Evolutionary conservation across 1,139 yeast species (phyloP), one percentile per base, ranked within the genome.

Genomic region (Magnusiomyces tetraspermus): DNA sequence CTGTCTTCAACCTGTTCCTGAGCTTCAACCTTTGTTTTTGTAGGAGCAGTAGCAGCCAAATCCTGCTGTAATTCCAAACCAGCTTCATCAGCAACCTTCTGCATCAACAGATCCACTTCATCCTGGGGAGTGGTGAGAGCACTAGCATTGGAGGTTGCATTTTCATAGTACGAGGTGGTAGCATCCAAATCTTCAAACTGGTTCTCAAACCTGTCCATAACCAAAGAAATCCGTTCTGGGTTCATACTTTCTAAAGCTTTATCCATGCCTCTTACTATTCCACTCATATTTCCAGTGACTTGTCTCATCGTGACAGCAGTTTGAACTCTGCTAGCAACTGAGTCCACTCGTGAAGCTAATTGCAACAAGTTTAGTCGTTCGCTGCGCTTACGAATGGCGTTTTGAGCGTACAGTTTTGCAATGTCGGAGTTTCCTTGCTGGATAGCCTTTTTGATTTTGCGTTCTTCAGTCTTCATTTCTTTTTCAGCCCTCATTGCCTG

Each of bases 131-230:
- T 87, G 28, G 85, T 78, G 57, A 86, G 77, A 0, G 97, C 97
- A 63, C 86, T 88, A 48, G 95, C 89, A 56, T 83, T 86, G 57
- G 84, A 83, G 5, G 97, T 89, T 52, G 95, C 92, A 48, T 82
- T 79, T 66, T 94, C 97, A 67, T 92, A 92, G 66, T 92, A 94
- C 60, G 89, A 86, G 0, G 97, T 84, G 40, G 94, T 80, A 8
- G 96, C 95, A 67, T 94, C 98, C 61, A 94, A 74, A 64, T 94
- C 97, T 67, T 94, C 98, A 64, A 94, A 94, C 68, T 94, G 99
- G 56, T 76, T 79, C 67, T 94, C 99, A 66, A 94, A 94, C 68
- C 88, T 90, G 69, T 92, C 98, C 98, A 94, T 92, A 19, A 92
- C 95, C 71, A 89, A 71, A 6, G 97, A 87, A 42, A 94, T 92